Conservation (phyloP, 2,329 filamentous ascomycete species). For the Phialophora expanda region DNA sequence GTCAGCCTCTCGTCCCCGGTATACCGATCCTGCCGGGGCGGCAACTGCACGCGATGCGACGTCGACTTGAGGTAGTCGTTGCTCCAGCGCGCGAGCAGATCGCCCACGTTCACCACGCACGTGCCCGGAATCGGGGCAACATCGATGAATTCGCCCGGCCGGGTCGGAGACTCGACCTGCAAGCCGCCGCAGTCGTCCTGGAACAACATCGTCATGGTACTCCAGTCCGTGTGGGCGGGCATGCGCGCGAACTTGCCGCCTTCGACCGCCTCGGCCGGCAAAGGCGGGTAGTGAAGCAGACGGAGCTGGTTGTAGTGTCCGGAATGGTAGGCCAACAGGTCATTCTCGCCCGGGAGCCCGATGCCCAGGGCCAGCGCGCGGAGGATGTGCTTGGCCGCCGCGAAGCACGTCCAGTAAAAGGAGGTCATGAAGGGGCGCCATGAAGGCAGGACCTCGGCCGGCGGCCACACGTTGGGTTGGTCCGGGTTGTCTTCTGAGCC, state of each 20-base stretch:
- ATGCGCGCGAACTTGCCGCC: conserved; percentile 53
- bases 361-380: conserved; percentile 49
- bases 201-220: conserved; percentile 59
- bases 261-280: conserved; percentile 53
- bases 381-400: conserved; percentile 59
- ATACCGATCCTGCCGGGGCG: conserved; percentile 49
- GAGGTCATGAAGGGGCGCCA: conserved; percentile 56
- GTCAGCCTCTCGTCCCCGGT: conserved; percentile 53
- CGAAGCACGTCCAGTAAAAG: conserved; percentile 58
- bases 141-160: conserved; percentile 50
- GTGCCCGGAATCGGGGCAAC: conserved; percentile 48
- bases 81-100: conserved; percentile 58
- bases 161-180: conserved; percentile 55
- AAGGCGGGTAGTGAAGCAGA: conserved; percentile 63
- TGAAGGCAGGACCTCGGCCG: conserved; percentile 52
- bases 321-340: conserved; percentile 58
- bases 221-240: conserved; percentile 62
- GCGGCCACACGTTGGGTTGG: conserved; percentile 59
- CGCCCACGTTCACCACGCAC: conserved; percentile 57
- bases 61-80: conserved; percentile 61
- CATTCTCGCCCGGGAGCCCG: conserved; percentile 56
- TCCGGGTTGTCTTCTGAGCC: conserved; percentile 53
- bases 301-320: conserved; percentile 65
- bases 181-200: conserved; percentile 60
- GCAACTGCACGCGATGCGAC: conserved; percentile 59